Conservation (phyloP, 2,329 filamentous ascomycete species). For the Pseudogymnoascus sp. region DNA sequence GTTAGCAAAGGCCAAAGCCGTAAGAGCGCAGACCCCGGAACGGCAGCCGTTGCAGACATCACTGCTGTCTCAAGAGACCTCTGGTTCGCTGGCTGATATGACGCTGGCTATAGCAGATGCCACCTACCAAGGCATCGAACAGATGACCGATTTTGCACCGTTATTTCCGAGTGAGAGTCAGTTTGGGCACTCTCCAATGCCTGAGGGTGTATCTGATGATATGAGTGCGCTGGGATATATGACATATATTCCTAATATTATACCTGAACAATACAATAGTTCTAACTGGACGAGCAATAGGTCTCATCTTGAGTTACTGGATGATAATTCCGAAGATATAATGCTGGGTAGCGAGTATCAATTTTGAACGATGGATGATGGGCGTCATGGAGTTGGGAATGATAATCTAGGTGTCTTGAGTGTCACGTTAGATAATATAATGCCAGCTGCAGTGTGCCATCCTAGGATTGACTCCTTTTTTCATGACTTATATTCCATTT, state of each 20-base stretch:
- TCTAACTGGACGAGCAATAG: not conserved
- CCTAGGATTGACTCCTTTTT: not conserved
- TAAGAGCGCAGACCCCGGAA: not conserved
- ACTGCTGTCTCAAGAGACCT: not conserved
- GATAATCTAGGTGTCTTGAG: not conserved
- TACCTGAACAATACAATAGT: not conserved
- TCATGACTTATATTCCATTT: not conserved
- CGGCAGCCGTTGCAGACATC: not conserved
- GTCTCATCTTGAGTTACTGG: not conserved
- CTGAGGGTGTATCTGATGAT: not conserved
- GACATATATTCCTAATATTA: not conserved
- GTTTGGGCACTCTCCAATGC: not conserved
- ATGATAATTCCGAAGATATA: not conserved
- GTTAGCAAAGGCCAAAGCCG: not conserved
- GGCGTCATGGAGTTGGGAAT: not conserved
- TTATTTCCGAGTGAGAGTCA: not conserved
- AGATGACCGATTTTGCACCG: not conserved
- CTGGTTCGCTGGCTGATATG: not conserved
- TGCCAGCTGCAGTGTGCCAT: not conserved
- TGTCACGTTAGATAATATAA: not conserved
- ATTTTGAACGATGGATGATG: not conserved
- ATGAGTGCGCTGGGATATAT: not conserved
- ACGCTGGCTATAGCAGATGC: not conserved
- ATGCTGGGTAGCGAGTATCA: not conserved
- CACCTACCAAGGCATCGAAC: not conserved